Conservation (phyloP, 352 stramenopile species). For the Phytophthora brassicae region DNA sequence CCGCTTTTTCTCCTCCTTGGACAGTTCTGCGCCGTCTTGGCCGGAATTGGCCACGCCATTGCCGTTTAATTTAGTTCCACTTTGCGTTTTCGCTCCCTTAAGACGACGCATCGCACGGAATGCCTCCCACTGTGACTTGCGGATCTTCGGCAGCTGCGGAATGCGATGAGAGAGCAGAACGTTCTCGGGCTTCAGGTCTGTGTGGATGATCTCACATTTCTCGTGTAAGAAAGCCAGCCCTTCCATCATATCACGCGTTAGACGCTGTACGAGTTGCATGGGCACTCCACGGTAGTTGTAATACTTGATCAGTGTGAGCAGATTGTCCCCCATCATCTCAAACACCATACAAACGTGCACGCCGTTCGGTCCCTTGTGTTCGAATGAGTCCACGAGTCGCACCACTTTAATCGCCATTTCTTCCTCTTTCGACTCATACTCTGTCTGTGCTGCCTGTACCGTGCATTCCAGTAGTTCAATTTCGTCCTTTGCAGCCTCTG, state of each 20-base stretch:
- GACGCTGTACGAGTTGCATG: constrained; percentile 93
- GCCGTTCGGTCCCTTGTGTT: constrained; percentile 96
- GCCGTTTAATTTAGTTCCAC: neutral
- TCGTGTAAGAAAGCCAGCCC: constrained; percentile 97
- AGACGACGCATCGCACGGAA: constrained; percentile 41
- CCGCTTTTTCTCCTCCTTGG: constrained; percentile 91
- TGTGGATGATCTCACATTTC: constrained; percentile 99
- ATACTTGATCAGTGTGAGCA: constrained; percentile 99
- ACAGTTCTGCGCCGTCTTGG: constrained; percentile 32
- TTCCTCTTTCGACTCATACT: constrained; percentile 21
- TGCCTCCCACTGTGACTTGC: constrained; percentile 57
- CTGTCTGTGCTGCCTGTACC: constrained; percentile 50
- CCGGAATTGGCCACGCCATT: constrained; percentile 6
- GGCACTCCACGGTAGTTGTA: constrained; percentile 99
- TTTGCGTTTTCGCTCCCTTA: no score
- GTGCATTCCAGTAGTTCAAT: constrained; percentile 96
- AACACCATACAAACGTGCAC: constrained; percentile 99
- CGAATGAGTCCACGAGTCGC: constrained; percentile 93
- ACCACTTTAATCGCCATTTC: constrained; percentile 55
- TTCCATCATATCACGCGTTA: constrained; percentile 94
- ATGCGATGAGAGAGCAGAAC: constrained; percentile 91
- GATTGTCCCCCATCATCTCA: constrained; percentile 98
- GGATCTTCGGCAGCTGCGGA: constrained; percentile 65
- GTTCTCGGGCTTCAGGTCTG: constrained; percentile 99
- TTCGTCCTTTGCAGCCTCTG: constrained; percentile 98